Base-by-base conservation (phyloP, 2,329 filamentous ascomycete genomes). In the Penicillium italicum region DNA sequence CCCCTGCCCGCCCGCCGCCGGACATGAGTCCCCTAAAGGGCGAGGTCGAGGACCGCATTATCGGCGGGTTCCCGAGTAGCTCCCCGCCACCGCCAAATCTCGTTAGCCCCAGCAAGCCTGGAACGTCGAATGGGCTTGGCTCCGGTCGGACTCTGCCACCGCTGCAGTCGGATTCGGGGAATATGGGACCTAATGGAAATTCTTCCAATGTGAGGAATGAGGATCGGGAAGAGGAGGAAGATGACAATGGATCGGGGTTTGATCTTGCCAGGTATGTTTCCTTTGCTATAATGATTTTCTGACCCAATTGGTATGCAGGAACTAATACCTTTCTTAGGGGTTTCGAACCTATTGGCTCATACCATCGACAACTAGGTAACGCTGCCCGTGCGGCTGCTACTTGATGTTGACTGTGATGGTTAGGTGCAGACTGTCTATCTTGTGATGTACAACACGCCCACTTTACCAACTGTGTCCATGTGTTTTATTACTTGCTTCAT, bases 21-120 rank as follows among this genome's bases (percentile, higher is more conserved):
- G 77, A 79, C 50, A 75, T 78, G 66, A 79, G 77, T 54, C 77
- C 77, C 5, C 59, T 79, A 41, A 80, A 79, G 62, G 72, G 73
- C n/a, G 73, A 71, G 44, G 57, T 66, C 7, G 72, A 68, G n/a
- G 68, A 72, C 24, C 69, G 65, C 4, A 64, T 65, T 20, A 66
- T 74, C 20, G 69, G 67, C 7, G 69, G 72, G 44, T 72, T 78
- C 43, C 76, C 76, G 52, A 79, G 77, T 56, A 79, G 76, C 55
- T 79, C 77, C 61, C 77, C 77, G 5, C 77, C 77, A 9, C 77
- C 77, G 18, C 73, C 77, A 30, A 77, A 78, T 62, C 63, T 74
- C 11, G 71, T 67, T 11, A 75, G 75, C 49, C 77, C 77, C 1
- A 78, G 75, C 34, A 79, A 79, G 48, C 72, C 73, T 0, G 72